Evolutionary conservation across 495 filamentous ascomycete species (phyloP).

Genomic region (Delitschia confertaspora): DNA sequence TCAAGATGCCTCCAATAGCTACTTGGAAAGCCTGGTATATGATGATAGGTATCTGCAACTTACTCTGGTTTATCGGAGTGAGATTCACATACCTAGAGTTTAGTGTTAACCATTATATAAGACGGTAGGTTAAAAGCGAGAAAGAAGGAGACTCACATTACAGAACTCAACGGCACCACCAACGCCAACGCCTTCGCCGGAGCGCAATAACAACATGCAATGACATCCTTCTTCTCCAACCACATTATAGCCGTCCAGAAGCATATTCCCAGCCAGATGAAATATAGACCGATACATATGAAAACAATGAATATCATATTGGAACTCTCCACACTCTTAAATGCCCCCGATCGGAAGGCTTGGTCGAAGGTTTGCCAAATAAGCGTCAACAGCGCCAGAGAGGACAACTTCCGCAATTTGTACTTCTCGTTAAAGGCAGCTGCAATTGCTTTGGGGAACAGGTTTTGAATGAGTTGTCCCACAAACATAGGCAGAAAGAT

Average conservation of each 20-base stretch:
- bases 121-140: too few species aligned
- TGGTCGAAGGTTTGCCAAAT: conserved; percentile 40
- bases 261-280: conserved; percentile 31
- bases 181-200: conserved; percentile 40
- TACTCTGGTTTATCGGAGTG: conserved; percentile 19
- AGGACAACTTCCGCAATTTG: conserved; percentile 34
- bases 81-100: conserved; percentile 34
- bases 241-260: conserved; percentile 31
- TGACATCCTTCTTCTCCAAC: conserved; percentile 35
- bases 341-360: conserved; percentile 37
- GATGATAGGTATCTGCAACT: conserved; percentile 36
- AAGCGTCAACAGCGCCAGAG: conserved; percentile 32
- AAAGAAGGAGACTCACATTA: too few species aligned
- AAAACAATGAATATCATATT: conserved; percentile 40
- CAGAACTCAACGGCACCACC: conserved; percentile 34
- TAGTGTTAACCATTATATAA: too few species aligned
- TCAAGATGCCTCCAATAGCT: conserved; percentile 28
- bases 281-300: conserved; percentile 35
- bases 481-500: conserved; percentile 37
- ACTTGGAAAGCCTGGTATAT: conserved; percentile 37
- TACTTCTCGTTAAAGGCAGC: conserved; percentile 35
- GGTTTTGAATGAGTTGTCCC: conserved; percentile 32
- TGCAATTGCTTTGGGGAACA: conserved; percentile 29
- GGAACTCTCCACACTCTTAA: conserved; percentile 26
- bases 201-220: conserved; percentile 36